Evolutionary conservation across 1,284 basidiomycete genomes (phyloP), one percentile per base, ranked within the genome.

Genomic region (Ustilago sp.): DNA sequence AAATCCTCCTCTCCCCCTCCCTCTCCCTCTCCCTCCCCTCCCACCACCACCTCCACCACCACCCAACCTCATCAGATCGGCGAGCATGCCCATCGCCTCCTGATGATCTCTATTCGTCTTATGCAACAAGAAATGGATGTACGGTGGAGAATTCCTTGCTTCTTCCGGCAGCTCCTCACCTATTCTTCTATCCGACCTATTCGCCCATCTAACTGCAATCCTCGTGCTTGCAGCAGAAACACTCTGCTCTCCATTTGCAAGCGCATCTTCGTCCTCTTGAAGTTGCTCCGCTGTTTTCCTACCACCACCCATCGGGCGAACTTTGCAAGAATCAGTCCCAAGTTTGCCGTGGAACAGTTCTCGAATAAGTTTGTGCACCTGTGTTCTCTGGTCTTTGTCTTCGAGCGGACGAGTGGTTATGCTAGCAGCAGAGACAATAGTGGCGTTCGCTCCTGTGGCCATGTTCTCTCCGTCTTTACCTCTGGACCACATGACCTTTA

Each of bases 51-150:
- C 73, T 5, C 67, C 63, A 2, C 72, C 69, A 17, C 75, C 70
- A 13, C 70, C 61, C 0, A 85, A 60, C n/a, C 70, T 58, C 31
- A 81, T 91, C 89, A 66, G 66, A 34, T 81, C 78, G 64, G 92
- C 91, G 32, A 99, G 88, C 48, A 90, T 89, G 0, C 90, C 89
- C 28, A 99, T 90, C 1, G 94, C 94, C 83, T 99, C 97, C 86
- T 98, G 95, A 3, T 94, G 96, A 84, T 99, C 97, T 51, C 97
- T 91, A 82, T 98, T 99, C 17, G 95, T 94, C 87, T 99, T 99
- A 85, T 98, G 96, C 45, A 99, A 88, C 0, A 94, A 94, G 86
- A 99, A 98, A 84, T 98, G 95, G 68, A 99, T 95, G 86, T 94
- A 99, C 0, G 92, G 92, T 0, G 88, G 88, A 1, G 76, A 71